Base-by-base conservation (phyloP, 805 yeast species). In the Metschnikowia lochheadii region DNA sequence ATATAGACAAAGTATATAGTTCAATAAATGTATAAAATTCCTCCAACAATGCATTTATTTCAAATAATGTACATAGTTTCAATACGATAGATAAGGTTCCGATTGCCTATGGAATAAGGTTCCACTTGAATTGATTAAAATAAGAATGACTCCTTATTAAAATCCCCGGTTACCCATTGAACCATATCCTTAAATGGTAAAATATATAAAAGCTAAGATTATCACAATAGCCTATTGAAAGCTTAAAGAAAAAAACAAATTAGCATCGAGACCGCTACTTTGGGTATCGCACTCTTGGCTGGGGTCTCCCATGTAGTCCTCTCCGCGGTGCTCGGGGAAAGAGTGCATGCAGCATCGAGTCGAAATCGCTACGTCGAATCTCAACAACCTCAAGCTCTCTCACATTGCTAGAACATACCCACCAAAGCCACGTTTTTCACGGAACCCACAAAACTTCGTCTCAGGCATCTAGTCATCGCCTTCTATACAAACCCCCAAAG, bases 321-420 rank as follows among this genome's bases (percentile, higher is more conserved):
- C 26, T 11, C 6, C 26, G 44, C 17, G 21, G 18, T 33, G 38
- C 31, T 20, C 38, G 38, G 18, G 14, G 14, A 33, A 42, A 42
- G 36, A 42, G 45, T 32, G 45, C 45, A 42, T 42, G 45, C 45
- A 29, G 38, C 45, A 42, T 42, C 18, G 26, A 21, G 38, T 20
- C 37, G 23, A 13, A 40, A 6, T 21, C 45, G 38, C 31, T 33
- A 21, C 45, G 45, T 42, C 45, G 31, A 42, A n/a, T 33, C 45
- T 33, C 45, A 42, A 42, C 38, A 21, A 39, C 18, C 38, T 42
- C 37, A 41, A 8, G 14, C 18, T 39, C 31, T 37, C 40, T 20
- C 26, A 37, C 32, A 23, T 33, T 31, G 26, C 44, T 41, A 23
- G 31, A 41, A 39, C 41, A 20, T 23, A 23, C 17, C 20, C 31